Evolutionary conservation across 805 yeast species (phyloP).

Genomic region (Nakazawaea holstii): DNA sequence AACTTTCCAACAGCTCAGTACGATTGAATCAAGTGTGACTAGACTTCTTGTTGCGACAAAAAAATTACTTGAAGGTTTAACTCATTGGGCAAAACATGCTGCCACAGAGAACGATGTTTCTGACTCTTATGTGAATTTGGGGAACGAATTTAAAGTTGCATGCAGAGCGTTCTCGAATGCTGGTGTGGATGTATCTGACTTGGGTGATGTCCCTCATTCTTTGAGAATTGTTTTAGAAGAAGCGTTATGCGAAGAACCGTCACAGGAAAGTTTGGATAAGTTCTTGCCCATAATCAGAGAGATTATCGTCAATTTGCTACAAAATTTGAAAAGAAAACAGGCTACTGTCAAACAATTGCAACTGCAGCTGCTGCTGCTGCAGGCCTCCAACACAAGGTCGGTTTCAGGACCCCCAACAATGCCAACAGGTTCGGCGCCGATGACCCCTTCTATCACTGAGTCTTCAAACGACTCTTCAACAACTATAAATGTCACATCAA

Average conservation of each 20-base stretch:
- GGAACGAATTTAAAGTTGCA: slow-evolving; percentile 88
- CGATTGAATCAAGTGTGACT: slow-evolving; percentile 76
- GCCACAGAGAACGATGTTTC: slow-evolving; percentile 83
- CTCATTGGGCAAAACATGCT: slow-evolving; percentile 83
- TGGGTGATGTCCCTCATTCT: slow-evolving; percentile 87
- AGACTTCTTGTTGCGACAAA: slow-evolving; percentile 82
- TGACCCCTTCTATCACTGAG: background rate
- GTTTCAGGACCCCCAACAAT: slow-evolving; percentile 21
- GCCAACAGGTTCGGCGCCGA: background rate
- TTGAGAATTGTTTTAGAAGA: slow-evolving; percentile 77
- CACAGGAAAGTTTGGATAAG: slow-evolving; percentile 73
- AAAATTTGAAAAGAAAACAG: slow-evolving; percentile 78
- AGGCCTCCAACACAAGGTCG: slow-evolving; percentile 14
- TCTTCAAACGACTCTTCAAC: background rate
- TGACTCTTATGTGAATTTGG: slow-evolving; percentile 84
- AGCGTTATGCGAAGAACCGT: slow-evolving; percentile 79
- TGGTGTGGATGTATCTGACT: slow-evolving; percentile 75
- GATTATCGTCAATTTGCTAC: slow-evolving; percentile 75
- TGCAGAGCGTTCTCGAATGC: slow-evolving; percentile 72
- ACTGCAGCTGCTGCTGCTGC: slow-evolving; percentile 12
- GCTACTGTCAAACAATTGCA: slow-evolving; percentile 27
- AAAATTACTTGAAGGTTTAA: slow-evolving; percentile 76
- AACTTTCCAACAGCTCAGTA: slow-evolving; percentile 20
- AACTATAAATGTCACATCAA: too few relatives aligned
- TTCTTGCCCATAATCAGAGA: slow-evolving; percentile 82